Evolutionary conservation across 805 yeast species (phyloP), one percentile per base, ranked within the genome.

Genomic region (Ogataea saltuana): DNA sequence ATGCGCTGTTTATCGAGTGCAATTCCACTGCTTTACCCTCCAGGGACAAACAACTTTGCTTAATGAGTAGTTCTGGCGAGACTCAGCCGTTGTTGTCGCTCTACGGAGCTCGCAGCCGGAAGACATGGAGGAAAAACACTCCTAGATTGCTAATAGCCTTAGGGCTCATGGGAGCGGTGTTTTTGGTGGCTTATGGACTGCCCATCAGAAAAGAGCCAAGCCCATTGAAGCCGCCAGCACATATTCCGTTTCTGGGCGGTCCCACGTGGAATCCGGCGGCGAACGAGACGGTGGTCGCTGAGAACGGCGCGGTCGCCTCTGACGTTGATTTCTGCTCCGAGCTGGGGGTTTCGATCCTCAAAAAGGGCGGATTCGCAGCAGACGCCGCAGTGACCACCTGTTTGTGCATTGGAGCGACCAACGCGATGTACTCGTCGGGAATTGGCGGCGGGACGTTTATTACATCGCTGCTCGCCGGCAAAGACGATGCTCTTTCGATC

Each of bases 361-460:
- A 63, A 40, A 51, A 55, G 17, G 80, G 79, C 6, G 95, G 97
- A 0, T 83, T 80, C 55, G 97, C 97, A 2, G 97, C 96, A 0
- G 99, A 91, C 61, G 96, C 97, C 0, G 87, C 96, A 0, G 83
- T 91, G 2, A 84, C 96, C 0, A 85, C 87, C 10, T 88, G 95
- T 0, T 70, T 91, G 21, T 91, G 99, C 59, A 80, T 91, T 23
- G 98, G 98, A 2, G 74, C 86, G 41, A 66, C 88, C 17, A 86
- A 87, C 58, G 81, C 88, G 49, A 88, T 84, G 67, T 83, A 83
- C 45, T 83, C 95, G 1, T 96, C 97, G 0, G 82, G 91, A 32
- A 97, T 97, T 6, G 98, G 98, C 2, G 98, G 98, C 4, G 98
- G 99, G 8, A 88, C 85, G 0, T 88, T 78, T 54, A 83, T 85